Base-by-base conservation (phyloP, 306 rosid species). In the Argentina anserina region DNA sequence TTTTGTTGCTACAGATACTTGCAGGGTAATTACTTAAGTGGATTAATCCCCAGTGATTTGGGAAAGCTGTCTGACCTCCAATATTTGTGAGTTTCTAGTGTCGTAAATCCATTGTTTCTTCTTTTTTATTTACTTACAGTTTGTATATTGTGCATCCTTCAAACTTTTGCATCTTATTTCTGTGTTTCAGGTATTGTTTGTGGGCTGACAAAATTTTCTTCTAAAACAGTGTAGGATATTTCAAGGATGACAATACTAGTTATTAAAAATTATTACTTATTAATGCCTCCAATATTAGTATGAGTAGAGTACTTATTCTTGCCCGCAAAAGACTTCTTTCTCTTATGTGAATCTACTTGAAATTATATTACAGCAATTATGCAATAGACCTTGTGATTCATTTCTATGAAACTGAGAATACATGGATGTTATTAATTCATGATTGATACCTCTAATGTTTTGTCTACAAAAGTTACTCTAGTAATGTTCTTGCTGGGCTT, bases 21-120 rank as follows among this genome's bases (percentile, higher is more conserved):
- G 86, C 99, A 95, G 90, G 92, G 93, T 76, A 91, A 95, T 91
- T 95, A 91, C 83, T 86, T 95, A n/a, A 84, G 97, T 69, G 97
- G 97, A 61, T 34, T 50, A 42, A 87, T 95, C 81, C 97, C 99
- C 76, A 80, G 74, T 76, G 97, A 91, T 79, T 72, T 91, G 76
- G 97, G 99, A 84, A 86, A 81, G 73, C 96, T 95, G 70, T 84
- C 87, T 18, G 91, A 75, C 75, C 93, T 95, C 69, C 74, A 85
- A 81, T 76, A 78, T 78, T 80, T 91, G 99, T 95, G 74, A 88
- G 97, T 88, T 69, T 72, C 70, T 53, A 31, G 61, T 70, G 62
- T 82, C 49, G 55, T 18, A 28, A 46, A 45, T 45, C 33, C 37
- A 79, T 1, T 36, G 20, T 73, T 75, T 47, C 59, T 75, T 73